phyloP scores from a whole-genome alignment of 805 yeast genomes.

The Kazachstania taianensis region DNA sequence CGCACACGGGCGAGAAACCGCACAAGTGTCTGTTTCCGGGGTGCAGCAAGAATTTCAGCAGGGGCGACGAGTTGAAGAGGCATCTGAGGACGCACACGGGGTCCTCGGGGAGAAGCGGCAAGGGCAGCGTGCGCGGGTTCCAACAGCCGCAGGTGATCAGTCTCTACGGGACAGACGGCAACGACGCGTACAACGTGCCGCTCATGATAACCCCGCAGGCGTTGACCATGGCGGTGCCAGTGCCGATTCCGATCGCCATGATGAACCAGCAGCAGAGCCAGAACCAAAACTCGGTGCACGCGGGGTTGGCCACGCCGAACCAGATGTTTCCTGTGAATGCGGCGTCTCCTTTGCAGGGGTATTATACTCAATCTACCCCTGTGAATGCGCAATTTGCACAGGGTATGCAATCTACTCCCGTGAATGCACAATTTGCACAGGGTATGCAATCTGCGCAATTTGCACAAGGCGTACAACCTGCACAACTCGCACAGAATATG shows the following conservation, averaged over 20 bases:
- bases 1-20: slow-evolving; percentile 91
- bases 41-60: slow-evolving; percentile 69
- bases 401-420: no score
- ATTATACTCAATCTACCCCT: no score
- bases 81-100: slow-evolving; percentile 66
- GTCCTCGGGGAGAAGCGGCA: slow-evolving; percentile 1
- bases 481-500: no score
- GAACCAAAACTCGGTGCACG: not conserved
- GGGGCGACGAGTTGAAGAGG: slow-evolving; percentile 79
- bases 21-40: slow-evolving; percentile 76
- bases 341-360: no score
- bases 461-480: no score
- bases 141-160: slow-evolving; percentile 3
- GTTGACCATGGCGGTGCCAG: slow-evolving; percentile 6
- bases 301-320: not conserved
- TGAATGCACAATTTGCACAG: no score
- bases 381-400: no score
- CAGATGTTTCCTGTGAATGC: no score
- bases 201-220: slow-evolving; percentile 6
- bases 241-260: slow-evolving; percentile 3
- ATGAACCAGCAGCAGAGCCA: not conserved
- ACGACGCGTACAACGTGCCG: slow-evolving; percentile 3
- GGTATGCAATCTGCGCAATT: no score
- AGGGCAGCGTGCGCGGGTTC: not conserved
- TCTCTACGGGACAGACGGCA: slow-evolving; percentile 2